Evolutionary conservation across 2,329 filamentous ascomycete genomes (phyloP).

Genomic region (Pseudonectria buxi): DNA sequence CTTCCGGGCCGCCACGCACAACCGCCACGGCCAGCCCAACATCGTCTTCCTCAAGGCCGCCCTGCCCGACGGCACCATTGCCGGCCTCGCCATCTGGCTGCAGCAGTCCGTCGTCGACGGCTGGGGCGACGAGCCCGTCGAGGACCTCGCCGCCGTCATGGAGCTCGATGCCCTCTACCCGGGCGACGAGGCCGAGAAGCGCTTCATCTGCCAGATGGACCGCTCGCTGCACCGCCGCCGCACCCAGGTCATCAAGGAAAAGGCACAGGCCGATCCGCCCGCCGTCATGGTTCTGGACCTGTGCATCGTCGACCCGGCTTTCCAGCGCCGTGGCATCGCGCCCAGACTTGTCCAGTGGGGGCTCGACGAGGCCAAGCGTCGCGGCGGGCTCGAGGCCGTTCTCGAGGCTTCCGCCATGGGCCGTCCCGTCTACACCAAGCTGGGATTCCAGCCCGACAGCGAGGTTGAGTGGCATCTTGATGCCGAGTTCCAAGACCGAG

Average conservation of each 20-base stretch:
- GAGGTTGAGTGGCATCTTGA: constrained; percentile 40
- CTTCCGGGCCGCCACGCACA: constrained; percentile 32
- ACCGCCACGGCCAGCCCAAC: constrained; percentile 40
- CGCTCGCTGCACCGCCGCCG: constrained; percentile 38
- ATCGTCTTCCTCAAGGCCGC: constrained; percentile 50
- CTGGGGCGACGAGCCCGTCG: constrained; percentile 34
- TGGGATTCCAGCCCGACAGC: constrained; percentile 38
- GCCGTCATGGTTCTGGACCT: constrained; percentile 44
- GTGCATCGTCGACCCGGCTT: constrained; percentile 46
- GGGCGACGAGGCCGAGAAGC: constrained; percentile 36
- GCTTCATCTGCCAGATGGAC: constrained; percentile 39
- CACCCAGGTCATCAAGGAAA: constrained; percentile 34
- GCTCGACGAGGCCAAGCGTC: constrained; percentile 32
- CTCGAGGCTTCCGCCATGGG: constrained; percentile 45
- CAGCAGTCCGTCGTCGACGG: constrained; percentile 45
- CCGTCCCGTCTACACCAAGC: constrained; percentile 36
- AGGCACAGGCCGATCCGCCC: constrained; percentile 31
- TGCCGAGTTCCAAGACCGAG: constrained; percentile 31
- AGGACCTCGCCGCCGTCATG: constrained; percentile 24
- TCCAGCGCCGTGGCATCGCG: constrained; percentile 45
- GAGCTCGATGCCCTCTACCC: constrained; percentile 35
- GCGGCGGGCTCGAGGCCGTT: constrained; percentile 35
- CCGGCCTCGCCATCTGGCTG: constrained; percentile 48
- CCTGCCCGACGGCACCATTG: constrained; percentile 34
- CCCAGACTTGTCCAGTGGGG: constrained; percentile 41